A percentile compares a stretch with the other conserved stretches of the same genome.
These are phyloP conservation scores for Fusarium camptoceras DNA, from an alignment of 2,329 filamentous ascomycete genomes.

Conservation along the genomic window DNA sequence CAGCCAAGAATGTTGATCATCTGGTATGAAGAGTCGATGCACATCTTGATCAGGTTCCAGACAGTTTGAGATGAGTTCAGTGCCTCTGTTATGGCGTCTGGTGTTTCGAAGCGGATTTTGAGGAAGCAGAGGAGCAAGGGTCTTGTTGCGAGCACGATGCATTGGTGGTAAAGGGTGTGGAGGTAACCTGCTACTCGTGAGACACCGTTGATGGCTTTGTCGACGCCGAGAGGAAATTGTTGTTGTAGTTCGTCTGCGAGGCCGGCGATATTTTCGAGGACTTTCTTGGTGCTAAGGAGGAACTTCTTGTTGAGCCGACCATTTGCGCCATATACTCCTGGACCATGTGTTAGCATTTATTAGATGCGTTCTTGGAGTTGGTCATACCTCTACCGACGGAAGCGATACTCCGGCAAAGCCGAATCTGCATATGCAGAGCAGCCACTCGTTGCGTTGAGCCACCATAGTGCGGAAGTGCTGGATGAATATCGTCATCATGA, in stretches of 20 bases:
- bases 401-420: conserved; percentile 48
- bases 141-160: conserved; percentile 50
- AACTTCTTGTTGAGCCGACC: conserved; percentile 50
- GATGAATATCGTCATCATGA: conserved; percentile 62
- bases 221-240: conserved; percentile 46
- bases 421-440: conserved; percentile 51
- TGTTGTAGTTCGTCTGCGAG: conserved; percentile 49
- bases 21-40: conserved; percentile 51
- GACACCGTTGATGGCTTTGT: conserved; percentile 50
- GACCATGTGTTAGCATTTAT: background rate
- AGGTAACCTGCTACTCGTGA: conserved; percentile 50
- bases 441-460: conserved; percentile 45
- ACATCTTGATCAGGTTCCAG: conserved; percentile 51
- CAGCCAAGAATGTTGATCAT: conserved; percentile 55
- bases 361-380: fast-evolving
- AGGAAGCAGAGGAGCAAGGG: conserved; percentile 50
- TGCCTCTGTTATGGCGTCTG: conserved; percentile 34
- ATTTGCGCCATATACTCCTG: conserved; percentile 49
- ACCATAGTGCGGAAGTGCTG: conserved; percentile 50
- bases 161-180: conserved; percentile 51
- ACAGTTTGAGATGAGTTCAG: conserved; percentile 55
- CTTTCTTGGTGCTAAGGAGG: conserved; percentile 48
- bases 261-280: conserved; percentile 46
- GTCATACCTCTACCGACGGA: conserved; percentile 48
- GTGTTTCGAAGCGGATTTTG: conserved; percentile 49